A percentile compares a stretch with the other conserved stretches of the same genome.
phyloP scores from a whole-genome alignment of 2,329 filamentous ascomycete species.

The Tolypocladium pustulatum region DNA sequence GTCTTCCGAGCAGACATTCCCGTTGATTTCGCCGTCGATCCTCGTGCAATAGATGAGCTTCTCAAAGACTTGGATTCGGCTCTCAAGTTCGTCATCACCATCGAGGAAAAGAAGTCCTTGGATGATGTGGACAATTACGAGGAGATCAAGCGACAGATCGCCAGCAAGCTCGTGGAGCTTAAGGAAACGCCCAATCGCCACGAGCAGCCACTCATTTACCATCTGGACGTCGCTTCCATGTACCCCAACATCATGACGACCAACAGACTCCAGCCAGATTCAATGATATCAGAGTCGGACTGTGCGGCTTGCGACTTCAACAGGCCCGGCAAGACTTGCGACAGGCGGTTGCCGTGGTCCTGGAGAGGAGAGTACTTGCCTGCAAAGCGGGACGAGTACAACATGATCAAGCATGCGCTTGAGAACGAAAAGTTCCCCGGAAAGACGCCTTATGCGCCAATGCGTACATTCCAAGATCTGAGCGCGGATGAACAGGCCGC shows the following conservation, averaged over 20 bases:
- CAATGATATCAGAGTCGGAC: constrained; percentile 95
- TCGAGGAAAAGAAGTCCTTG: constrained; percentile 74
- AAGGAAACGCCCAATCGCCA: constrained; percentile 74
- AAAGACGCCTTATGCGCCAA: constrained; percentile 58
- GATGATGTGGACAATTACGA: constrained; percentile 75
- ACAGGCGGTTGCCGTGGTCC: constrained; percentile 87
- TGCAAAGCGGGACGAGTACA: constrained; percentile 95
- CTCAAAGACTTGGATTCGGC: constrained; percentile 79
- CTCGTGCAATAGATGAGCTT: constrained; percentile 81
- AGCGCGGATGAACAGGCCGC: constrained; percentile 70
- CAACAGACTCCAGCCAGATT: constrained; percentile 92
- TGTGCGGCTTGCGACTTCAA: constrained; percentile 99
- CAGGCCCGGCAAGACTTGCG: constrained; percentile 90
- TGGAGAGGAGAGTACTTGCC: constrained; percentile 98
- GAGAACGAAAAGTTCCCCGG: constrained; percentile 90
- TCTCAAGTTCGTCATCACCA: constrained; percentile 73
- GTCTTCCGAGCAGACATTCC: constrained; percentile 95
- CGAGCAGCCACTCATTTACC: constrained; percentile 88
- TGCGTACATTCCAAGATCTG: constrained; percentile 71
- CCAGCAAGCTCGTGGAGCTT: constrained; percentile 56
- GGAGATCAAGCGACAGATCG: constrained; percentile 76
- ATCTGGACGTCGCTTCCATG: constrained; percentile 98
- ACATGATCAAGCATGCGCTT: constrained; percentile 90
- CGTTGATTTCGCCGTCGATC: constrained; percentile 85
- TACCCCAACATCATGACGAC: constrained; percentile 99